phyloP scores from a whole-genome alignment of 495 filamentous ascomycete species.

The Annulohypoxylon nitens region DNA sequence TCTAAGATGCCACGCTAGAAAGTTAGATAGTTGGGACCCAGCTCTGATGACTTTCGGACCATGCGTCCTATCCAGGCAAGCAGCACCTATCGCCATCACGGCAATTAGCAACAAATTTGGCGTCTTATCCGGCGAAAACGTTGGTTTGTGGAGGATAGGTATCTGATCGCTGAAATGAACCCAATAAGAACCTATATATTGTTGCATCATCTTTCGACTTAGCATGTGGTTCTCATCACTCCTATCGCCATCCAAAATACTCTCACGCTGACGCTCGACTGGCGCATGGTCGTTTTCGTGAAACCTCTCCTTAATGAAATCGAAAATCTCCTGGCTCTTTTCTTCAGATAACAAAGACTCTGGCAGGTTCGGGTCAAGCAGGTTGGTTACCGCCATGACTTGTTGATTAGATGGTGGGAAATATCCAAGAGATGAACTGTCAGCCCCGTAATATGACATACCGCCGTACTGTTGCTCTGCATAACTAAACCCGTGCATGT shows the following conservation, averaged over 20 bases:
- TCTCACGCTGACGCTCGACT: constrained; percentile 80
- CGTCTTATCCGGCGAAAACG: constrained; percentile 88
- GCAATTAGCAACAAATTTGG: constrained; percentile 88
- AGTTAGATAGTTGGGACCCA: constrained; percentile 83
- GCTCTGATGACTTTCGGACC: constrained; percentile 77
- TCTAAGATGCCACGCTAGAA: constrained; percentile 89
- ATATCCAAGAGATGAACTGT: constrained; percentile 63
- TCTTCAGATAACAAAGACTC: constrained; percentile 87
- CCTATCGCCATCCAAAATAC: constrained; percentile 81
- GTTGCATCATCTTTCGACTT: constrained; percentile 93
- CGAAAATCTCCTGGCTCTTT: constrained; percentile 85
- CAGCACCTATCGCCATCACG: constrained; percentile 95
- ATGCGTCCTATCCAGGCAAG: constrained; percentile 85
- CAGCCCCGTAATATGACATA: constrained; percentile 63
- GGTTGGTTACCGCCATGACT: constrained; percentile 88
- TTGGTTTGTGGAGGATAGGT: constrained; percentile 93
- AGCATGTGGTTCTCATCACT: constrained; percentile 80
- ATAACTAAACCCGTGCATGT: constrained; percentile 56
- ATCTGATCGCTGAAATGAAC: constrained; percentile 93
- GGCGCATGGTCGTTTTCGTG: constrained; percentile 83
- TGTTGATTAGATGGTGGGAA: constrained; percentile 68
- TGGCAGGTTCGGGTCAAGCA: constrained; percentile 84
- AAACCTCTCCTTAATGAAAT: constrained; percentile 85
- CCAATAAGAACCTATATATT: constrained; percentile 95
- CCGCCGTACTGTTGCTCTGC: constrained; percentile 62